These are phyloP conservation scores for Cyclotella sp. DNA, from an alignment of 108 stramenopile species.

Conservation along the genomic window DNA sequence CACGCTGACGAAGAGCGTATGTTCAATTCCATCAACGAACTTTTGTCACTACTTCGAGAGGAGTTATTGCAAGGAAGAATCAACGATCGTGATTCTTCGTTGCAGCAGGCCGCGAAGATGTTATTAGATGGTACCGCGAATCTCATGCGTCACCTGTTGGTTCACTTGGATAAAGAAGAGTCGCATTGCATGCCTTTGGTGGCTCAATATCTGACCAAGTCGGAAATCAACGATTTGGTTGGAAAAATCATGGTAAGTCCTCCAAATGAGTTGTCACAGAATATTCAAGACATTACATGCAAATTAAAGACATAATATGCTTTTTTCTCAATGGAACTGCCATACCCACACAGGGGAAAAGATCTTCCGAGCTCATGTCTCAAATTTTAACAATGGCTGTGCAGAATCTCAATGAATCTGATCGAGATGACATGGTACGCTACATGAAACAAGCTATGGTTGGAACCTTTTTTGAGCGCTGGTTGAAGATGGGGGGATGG, in stretches of 20 bases:
- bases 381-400: constrained; percentile 94
- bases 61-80: constrained; percentile 38
- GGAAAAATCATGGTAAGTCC: constrained; percentile 82
- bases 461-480: constrained; percentile 91
- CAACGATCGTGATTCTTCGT: constrained; percentile 23
- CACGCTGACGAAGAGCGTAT: constrained; percentile 92
- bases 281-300: too few relatives aligned
- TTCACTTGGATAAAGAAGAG: constrained; percentile 90
- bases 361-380: constrained; percentile 81
- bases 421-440: constrained; percentile 83
- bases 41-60: constrained; percentile 67
- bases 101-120: constrained; percentile 53
- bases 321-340: neutral
- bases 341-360: constrained; percentile 56
- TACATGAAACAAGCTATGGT: constrained; percentile 93
- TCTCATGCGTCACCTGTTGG: constrained; percentile 73
- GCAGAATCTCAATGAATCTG: constrained; percentile 78
- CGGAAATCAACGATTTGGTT: constrained; percentile 86
- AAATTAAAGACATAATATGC: neutral
- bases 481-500: constrained; percentile 88
- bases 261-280: too few relatives aligned
- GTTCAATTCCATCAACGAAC: constrained; percentile 76
- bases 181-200: constrained; percentile 89
- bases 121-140: constrained; percentile 61
- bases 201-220: constrained; percentile 77